Evolutionary conservation across 176 grass and related monocot genomes (phyloP).

Genomic region (Neostapfia colusana): DNA sequence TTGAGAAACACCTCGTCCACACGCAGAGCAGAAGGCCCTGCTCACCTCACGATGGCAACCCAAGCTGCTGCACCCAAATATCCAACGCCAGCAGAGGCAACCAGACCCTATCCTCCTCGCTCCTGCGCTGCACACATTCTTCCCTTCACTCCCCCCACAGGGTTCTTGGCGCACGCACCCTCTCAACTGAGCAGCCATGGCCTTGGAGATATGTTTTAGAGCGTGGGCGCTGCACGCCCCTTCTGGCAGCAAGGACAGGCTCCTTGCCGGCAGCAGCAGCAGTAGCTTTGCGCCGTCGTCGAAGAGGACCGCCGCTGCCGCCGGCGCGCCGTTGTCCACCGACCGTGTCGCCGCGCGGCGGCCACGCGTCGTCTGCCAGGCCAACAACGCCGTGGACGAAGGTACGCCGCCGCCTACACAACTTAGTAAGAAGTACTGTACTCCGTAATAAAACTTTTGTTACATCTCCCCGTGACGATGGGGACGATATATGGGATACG

Average conservation of each 20-base stretch:
- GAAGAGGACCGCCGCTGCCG: not conserved
- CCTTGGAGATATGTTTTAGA: constrained; percentile 78
- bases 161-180: not conserved
- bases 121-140: not conserved
- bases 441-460: no score
- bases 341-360: constrained; percentile 20
- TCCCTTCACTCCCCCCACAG: not conserved
- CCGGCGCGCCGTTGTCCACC: not conserved
- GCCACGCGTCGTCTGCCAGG: constrained; percentile 54
- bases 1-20: constrained; percentile 41
- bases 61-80: constrained; percentile 31
- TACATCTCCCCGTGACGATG: no score
- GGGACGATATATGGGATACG: not conserved
- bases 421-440: not conserved
- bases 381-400: constrained; percentile 78
- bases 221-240: constrained; percentile 56
- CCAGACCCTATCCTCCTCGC: constrained; percentile 50
- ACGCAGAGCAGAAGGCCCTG: constrained; percentile 14
- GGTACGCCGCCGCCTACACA: constrained; percentile 22
- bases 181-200: constrained; percentile 47
- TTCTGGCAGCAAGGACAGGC: constrained; percentile 39
- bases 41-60: constrained; percentile 45
- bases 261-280: constrained; percentile 22
- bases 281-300: not conserved
- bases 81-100: constrained; percentile 25